phyloP scores from a whole-genome alignment of 768 basidiomycete genomes.

The Lactifluus subvellereus region DNA sequence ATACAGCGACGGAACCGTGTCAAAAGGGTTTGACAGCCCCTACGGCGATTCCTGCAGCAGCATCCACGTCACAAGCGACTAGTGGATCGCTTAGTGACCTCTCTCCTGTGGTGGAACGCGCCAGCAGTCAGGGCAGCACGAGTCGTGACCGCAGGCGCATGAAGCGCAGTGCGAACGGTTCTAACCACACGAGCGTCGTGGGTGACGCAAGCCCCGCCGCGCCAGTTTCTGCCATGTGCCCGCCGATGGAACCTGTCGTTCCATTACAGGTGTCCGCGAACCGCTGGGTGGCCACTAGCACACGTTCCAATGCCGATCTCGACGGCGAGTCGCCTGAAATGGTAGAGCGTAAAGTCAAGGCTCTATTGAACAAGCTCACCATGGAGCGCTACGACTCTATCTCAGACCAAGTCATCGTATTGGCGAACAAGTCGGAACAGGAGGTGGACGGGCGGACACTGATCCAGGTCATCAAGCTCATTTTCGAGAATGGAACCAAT shows the following conservation, averaged over 20 bases:
- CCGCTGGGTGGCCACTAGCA: conserved; percentile 63
- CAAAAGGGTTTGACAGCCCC: neutral
- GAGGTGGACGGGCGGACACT: conserved; percentile 92
- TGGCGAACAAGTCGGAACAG: conserved; percentile 90
- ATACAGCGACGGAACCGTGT: neutral
- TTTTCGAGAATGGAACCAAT: conserved; percentile 97
- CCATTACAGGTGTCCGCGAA: conserved; percentile 75
- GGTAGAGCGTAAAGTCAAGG: conserved; percentile 90
- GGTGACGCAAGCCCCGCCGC: conserved; percentile 28
- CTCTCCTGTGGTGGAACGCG: conserved; percentile 32
- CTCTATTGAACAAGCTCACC: conserved; percentile 89
- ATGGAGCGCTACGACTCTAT: conserved; percentile 96
- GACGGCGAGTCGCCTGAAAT: conserved; percentile 73
- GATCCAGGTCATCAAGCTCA: conserved; percentile 91
- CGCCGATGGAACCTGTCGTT: conserved; percentile 57
- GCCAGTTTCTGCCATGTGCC: conserved; percentile 30
- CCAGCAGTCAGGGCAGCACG: conserved; percentile 45
- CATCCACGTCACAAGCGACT: neutral
- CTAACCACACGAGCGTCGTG: conserved; percentile 44
- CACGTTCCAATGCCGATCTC: conserved; percentile 38
- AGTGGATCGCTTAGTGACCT: conserved; percentile 36
- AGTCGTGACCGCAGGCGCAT: conserved; percentile 63
- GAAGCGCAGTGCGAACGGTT: conserved; percentile 79
- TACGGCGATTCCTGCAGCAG: neutral
- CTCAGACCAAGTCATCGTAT: conserved; percentile 88